Evolutionary conservation across 345 rosid genomes (phyloP), one percentile per base, ranked within the genome.

Genomic region (Psidium friedrichsthalianum): DNA sequence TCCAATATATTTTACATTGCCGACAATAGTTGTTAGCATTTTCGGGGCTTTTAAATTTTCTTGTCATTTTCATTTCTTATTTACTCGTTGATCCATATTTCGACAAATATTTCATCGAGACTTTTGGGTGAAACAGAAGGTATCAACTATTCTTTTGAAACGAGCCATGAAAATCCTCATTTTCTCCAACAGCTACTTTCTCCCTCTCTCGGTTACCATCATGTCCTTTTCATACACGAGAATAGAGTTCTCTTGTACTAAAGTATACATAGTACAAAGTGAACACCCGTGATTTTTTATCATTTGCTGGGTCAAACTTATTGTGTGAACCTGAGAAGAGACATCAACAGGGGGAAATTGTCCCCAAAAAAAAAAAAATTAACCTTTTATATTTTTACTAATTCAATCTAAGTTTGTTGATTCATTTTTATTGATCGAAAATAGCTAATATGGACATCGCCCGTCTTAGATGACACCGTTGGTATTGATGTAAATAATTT

Each of bases 391-490:
- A 10, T 49, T 49, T 49, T 49, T 49, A 49, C 4, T 2, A 11
- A 49, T 49, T 49, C 3, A 49, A 49, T 49, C 3, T 49, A 49
- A 49, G 10, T 11, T 49, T 51, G 52, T 11, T 2, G 11, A 51
- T 51, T 51, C 52, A 51, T 1, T 51, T 51, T 2, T 51, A 51
- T 51, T 51, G 3, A 51, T 51, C 3, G 4, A 51, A 11, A 51
- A 51, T 51, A 51, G 2, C 0, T 51, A 3, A 11, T 4, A 14
- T 51, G 4, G 1, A 51, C 14, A 0, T 11, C 14, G 4, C 0
- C 0, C 14, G 1, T 51, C 4, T 51, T 9, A 9, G 0, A 2
- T 49, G 11, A 10, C 11, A 47, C 1, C 3, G 3, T 9, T 11
- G 0, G 10, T 9, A 0, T 2, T 9, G 12, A 49, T 2, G 11